Evolutionary conservation across 345 rosid genomes (phyloP), one percentile per base, ranked within the genome.

Genomic region (Lepidium africanum): DNA sequence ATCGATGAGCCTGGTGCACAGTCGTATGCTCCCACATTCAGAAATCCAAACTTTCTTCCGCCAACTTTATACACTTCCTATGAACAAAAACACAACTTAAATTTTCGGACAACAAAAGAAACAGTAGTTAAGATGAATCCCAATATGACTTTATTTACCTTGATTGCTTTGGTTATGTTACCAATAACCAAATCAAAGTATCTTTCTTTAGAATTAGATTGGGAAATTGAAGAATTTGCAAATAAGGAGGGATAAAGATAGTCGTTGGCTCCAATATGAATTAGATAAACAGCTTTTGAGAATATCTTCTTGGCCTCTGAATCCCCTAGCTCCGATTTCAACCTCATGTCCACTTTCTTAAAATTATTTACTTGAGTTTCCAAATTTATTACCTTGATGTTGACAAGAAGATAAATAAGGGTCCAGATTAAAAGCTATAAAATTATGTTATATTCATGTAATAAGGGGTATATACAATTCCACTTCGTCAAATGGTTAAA

Each of bases 21-120:
- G 15, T 78, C 86, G 32, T 69, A 50, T 0, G 65, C 38, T 21
- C 52, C 73, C 30, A 76, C 2, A 5, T 59, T 65, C 21, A 74
- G 15, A 27, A 84, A 53, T 32, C 81, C 85, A 46, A 84, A 82
- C 55, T 78, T 78, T 42, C 84, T 80, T 59, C 84, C 84, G 47
- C 86, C 86, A 17, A 19, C 12, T 45, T 63, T 59, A 38, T 78
- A 64, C 40, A 81, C 72, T 56, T 78, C 88, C 85, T 84, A 60
- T 40, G 0, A 70, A 62, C 13, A 52, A 0, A 9, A 58, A 51
- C 35, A 61, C 12, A 6, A n/a, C 51, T 41, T 35, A 11, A 60
- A 40, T 10, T 30, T 48, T 32, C 36, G 16, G 17, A 19, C 1
- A 15, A 36, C 11, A 27, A 0, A 32, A 10, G 48, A 25, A 35